These are phyloP conservation scores for Lyophyllum shimeji DNA, from an alignment of 768 basidiomycete genomes.

Conservation along the genomic window DNA sequence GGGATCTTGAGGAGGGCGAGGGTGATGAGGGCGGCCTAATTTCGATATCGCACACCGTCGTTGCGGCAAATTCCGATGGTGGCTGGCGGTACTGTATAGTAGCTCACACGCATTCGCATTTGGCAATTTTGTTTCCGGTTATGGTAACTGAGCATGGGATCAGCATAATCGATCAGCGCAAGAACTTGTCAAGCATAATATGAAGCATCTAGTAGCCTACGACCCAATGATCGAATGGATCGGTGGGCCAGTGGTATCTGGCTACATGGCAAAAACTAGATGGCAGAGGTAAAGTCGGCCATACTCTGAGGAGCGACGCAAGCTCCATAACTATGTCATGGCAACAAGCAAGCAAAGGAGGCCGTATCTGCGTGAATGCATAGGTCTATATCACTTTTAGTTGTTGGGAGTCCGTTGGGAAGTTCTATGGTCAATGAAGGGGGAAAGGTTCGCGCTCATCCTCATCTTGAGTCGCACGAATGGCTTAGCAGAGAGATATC, in stretches of 20 bases:
- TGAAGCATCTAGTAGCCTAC: too few relatives aligned
- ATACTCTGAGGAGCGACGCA: background rate
- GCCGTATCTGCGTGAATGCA: background rate
- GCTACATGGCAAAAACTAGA: too few relatives aligned
- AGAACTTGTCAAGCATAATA: too few relatives aligned
- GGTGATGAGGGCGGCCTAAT: constrained; percentile 28
- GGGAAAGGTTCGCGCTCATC: too few relatives aligned
- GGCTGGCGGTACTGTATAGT: constrained; percentile 43
- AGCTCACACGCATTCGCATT: constrained; percentile 11
- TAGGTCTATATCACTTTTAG: background rate
- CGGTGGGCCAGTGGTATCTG: too few relatives aligned
- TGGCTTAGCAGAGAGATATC: too few relatives aligned
- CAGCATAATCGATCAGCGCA: background rate
- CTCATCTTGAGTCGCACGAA: too few relatives aligned
- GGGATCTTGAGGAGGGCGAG: constrained; percentile 41
- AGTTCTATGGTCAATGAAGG: too few relatives aligned
- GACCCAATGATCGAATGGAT: too few relatives aligned
- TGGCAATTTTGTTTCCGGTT: constrained; percentile 14
- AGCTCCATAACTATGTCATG: background rate
- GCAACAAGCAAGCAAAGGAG: background rate
- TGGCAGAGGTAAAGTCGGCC: background rate
- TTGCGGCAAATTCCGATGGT: constrained; percentile 34
- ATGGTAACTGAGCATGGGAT: background rate
- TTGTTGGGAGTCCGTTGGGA: too few relatives aligned
- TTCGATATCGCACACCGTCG: constrained; percentile 18